Base-by-base conservation (phyloP, 192 early-diverging fungal species). In the Martensiomyces pterosporus region DNA sequence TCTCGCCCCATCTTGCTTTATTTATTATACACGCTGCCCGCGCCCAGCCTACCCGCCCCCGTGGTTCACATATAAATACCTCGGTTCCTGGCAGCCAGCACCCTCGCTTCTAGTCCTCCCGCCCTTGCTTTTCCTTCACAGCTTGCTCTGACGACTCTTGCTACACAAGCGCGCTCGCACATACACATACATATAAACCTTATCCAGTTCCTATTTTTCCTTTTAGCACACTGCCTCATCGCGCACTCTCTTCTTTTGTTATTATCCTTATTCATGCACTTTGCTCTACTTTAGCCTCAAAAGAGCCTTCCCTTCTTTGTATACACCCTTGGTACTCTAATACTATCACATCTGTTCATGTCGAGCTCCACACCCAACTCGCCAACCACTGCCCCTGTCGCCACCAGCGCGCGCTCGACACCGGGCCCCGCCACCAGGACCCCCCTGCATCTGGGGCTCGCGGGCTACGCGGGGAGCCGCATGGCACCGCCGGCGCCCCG, bases 21-120 rank as follows among this genome's bases (percentile, higher is more conserved):
- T n/a, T n/a, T n/a, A n/a, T n/a, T n/a, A n/a, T n/a, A n/a, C n/a
- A n/a, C n/a, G n/a, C n/a, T n/a, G n/a, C n/a, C n/a, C n/a, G n/a
- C n/a, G n/a, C n/a, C n/a, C n/a, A n/a, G n/a, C n/a, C n/a, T n/a
- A n/a, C n/a, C n/a, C n/a, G n/a, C n/a, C n/a, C n/a, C n/a, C 49
- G 33, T 39, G 64, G 32, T 33, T 49, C 24, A 40, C 41, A 47
- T 51, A 66, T 66, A 66, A 66, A 66, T 67, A 67, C 64, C 46
- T 45, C 54, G 55, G 64, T 67, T 67, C 64, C 56, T 55, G 64
- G 64, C 43, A 45, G 5, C 4, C 23, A 27, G 37, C n/a, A n/a
- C n/a, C n/a, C n/a, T n/a, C n/a, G n/a, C n/a, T n/a, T n/a, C n/a
- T n/a, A n/a, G n/a, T n/a, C n/a, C n/a, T n/a, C n/a, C n/a, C n/a